Percentiles rank a stretch among this genome's conserved stretches.
These are phyloP conservation scores for Magnolia sinica DNA, from an alignment of 164 flowering plant genomes.

Conservation along the genomic window DNA sequence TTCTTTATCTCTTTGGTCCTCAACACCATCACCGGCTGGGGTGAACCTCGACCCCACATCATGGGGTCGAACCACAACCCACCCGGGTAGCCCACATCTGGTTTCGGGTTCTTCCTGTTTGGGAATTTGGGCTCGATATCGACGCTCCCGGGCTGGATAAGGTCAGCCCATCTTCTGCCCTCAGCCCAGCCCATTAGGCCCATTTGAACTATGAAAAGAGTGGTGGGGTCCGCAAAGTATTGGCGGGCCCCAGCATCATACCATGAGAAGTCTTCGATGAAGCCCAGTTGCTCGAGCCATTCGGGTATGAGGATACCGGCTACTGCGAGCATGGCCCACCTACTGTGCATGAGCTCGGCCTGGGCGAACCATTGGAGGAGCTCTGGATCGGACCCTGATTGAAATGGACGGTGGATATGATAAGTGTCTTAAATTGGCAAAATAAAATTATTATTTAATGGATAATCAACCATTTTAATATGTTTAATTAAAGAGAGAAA, in stretches of 20 bases:
- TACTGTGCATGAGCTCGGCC: slow-evolving; percentile 75
- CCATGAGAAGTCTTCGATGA: slow-evolving; percentile 74
- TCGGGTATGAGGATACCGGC: slow-evolving; percentile 86
- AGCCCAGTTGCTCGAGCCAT: slow-evolving; percentile 53
- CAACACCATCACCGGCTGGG: slow-evolving; percentile 83
- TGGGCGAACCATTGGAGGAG: slow-evolving; percentile 78
- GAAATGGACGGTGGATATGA: neutral
- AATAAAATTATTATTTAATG: neutral
- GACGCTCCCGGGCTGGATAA: slow-evolving; percentile 68
- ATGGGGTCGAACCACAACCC: slow-evolving; percentile 84
- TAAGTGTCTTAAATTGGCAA: neutral
- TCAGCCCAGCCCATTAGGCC: slow-evolving; percentile 88
- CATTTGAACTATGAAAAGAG: slow-evolving; percentile 66
- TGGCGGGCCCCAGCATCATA: slow-evolving; percentile 64
- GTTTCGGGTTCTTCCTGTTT: slow-evolving; percentile 44
- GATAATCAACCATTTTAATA: no score
- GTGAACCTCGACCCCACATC: slow-evolving; percentile 91
- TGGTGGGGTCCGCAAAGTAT: slow-evolving; percentile 71
- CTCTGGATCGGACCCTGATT: slow-evolving; percentile 76
- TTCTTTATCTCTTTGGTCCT: slow-evolving; percentile 94
- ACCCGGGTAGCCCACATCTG: slow-evolving; percentile 93
- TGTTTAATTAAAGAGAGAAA: neutral
- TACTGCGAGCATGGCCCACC: slow-evolving; percentile 96
- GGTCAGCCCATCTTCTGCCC: slow-evolving; percentile 87
- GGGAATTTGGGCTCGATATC: slow-evolving; percentile 71